phyloP scores from a whole-genome alignment of 495 filamentous ascomycete species.

The Jackrogersella minutella region DNA sequence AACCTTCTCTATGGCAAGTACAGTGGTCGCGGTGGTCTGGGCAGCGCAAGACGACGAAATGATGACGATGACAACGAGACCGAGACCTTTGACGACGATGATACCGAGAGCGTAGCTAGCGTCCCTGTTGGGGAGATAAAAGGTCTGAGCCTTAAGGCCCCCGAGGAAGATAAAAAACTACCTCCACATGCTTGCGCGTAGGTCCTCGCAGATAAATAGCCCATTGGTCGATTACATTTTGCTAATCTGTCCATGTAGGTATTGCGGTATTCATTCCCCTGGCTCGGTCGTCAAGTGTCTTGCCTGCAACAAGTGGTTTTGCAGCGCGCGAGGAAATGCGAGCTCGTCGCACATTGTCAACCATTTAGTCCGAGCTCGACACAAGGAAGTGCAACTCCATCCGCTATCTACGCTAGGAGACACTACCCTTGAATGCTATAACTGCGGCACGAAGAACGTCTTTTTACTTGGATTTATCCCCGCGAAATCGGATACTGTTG shows the following conservation, averaged over 20 bases:
- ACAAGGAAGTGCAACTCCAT: constrained; percentile 98
- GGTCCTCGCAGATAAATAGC: constrained; percentile 48
- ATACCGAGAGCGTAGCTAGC: constrained; percentile 90
- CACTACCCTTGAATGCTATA: constrained; percentile 98
- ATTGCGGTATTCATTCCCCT: constrained; percentile 97
- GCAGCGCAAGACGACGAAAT: constrained; percentile 63
- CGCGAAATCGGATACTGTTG: constrained; percentile 98
- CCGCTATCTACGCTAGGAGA: constrained; percentile 95
- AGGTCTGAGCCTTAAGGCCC: constrained; percentile 67
- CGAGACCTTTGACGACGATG: constrained; percentile 86
- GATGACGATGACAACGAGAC: constrained; percentile 91
- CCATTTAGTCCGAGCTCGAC: constrained; percentile 93
- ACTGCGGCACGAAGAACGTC: constrained; percentile 98
- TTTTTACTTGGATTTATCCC: constrained; percentile 99
- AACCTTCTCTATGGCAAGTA: constrained; percentile 73
- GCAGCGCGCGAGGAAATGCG: constrained; percentile 95
- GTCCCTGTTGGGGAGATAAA: constrained; percentile 79
- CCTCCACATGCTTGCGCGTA: constrained; percentile 97
- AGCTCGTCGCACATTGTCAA: constrained; percentile 98
- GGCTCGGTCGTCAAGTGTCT: constrained; percentile 96
- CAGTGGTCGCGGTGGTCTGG: constrained; percentile 61
- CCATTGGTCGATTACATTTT: constrained; percentile 16
- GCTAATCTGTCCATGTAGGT: constrained; percentile 59
- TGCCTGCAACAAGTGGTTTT: constrained; percentile 98
- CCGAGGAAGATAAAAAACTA: constrained; percentile 88